Evolutionary conservation across 129 eudicot species (phyloP), one percentile per base, ranked within the genome.

Genomic region (Deinandra increscens): DNA sequence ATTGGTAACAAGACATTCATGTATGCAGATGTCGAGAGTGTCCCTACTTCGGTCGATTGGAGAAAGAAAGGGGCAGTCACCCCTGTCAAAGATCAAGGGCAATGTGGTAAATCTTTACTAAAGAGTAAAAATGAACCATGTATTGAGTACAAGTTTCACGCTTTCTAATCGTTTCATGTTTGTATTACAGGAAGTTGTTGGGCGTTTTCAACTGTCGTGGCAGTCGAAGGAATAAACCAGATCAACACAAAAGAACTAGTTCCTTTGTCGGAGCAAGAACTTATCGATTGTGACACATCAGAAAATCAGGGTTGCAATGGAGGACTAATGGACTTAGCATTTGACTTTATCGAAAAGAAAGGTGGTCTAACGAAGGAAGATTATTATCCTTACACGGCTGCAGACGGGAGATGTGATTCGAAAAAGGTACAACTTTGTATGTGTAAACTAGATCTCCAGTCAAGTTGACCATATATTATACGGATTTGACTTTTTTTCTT

Each of bases 241-340:
- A 86, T 92, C 18, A 86, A 78, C 81, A 86, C 98, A 45, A 83
- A 81, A 15, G 80, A 86, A 22, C 34, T 92, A 51, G 89, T 92
- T 51, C 77, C 96, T 43, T 68, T 92, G 64, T 92, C 98, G 3
- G 98, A 92, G 70, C 98, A 92, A 84, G 96, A 92, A 63, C 98
- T 92, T 48, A 66, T 92, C 9, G 98, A 92, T 49, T 92, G 98
- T 58, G 96, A 92, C 82, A 92, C 84, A n/a, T 18, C 10, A 15
- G 73, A 75, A 79, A 92, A 92, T 71, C 77, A 82, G 60, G 98
- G 98, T 10, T 92, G 98, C 70, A 81, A 83, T 39, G 98, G 98
- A 73, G 98, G 98, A n/a, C 74, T 92, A 45, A 92, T 92, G 98
- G 98, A 92, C 45, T 51, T 75, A n/a, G 98, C 96, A 7, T 92